A percentile compares a stretch with the other conserved stretches of the same genome.
phyloP scores from a whole-genome alignment of 306 rosid genomes.

The Lotus japonicus region DNA sequence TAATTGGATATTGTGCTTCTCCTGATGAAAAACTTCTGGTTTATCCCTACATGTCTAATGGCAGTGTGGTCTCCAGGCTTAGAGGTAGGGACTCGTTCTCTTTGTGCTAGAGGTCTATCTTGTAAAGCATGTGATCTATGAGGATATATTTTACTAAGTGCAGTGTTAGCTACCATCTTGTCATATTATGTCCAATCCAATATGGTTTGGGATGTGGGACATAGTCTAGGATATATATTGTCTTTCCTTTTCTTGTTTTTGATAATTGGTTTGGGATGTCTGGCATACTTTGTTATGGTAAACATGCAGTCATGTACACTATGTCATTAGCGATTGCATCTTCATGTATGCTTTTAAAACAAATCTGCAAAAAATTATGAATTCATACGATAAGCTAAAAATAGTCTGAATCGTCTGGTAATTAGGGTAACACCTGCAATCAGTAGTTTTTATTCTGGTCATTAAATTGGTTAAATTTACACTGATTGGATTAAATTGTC shows the following conservation, averaged over 20 bases:
- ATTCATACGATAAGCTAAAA: background rate
- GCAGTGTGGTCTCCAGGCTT: slow-evolving; percentile 91
- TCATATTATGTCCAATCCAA: background rate
- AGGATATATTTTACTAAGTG: background rate
- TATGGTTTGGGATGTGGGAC: background rate
- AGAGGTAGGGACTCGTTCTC: slow-evolving; percentile 64
- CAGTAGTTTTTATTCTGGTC: background rate
- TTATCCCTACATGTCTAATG: slow-evolving; percentile 94
- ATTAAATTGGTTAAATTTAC: background rate
- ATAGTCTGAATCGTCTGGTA: background rate
- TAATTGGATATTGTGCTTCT: slow-evolving; percentile 85
- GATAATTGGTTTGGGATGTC: background rate
- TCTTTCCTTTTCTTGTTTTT: background rate
- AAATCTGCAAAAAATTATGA: background rate
- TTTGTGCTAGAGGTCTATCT: background rate
- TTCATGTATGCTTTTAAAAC: background rate
- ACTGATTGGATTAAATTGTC: background rate
- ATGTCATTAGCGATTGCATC: background rate
- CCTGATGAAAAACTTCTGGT: slow-evolving; percentile 79
- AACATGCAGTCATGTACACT: background rate
- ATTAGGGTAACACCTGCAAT: background rate
- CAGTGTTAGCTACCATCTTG: background rate
- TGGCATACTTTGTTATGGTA: background rate
- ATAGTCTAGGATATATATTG: background rate
- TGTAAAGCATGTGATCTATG: background rate